Conservation (phyloP, 2,329 filamentous ascomycete species). For the Remersonia thermophila region DNA sequence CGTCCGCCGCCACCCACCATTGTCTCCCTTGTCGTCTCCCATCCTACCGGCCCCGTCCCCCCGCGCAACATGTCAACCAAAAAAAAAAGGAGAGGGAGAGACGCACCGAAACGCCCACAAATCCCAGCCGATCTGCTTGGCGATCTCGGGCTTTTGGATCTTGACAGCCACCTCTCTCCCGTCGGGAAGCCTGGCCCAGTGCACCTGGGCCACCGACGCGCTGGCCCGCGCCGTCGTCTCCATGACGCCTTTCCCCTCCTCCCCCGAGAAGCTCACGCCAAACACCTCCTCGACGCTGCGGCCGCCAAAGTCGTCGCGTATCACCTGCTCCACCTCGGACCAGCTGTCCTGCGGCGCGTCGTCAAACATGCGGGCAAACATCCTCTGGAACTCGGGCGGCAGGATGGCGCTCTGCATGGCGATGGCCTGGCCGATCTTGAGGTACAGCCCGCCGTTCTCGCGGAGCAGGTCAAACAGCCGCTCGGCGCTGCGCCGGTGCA, state of each 20-base stretch:
- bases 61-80: too few species aligned
- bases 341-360: slow-evolving; percentile 90
- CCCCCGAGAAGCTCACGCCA: slow-evolving; percentile 67
- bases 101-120: slow-evolving; percentile 82
- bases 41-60: too few species aligned
- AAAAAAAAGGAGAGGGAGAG: background rate
- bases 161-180: slow-evolving; percentile 91
- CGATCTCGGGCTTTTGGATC: slow-evolving; percentile 91
- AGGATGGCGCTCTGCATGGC: slow-evolving; percentile 95
- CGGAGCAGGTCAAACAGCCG: slow-evolving; percentile 70
- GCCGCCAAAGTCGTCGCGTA: slow-evolving; percentile 78
- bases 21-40: too few species aligned
- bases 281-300: slow-evolving; percentile 82
- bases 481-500: slow-evolving; percentile 77
- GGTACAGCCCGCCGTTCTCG: slow-evolving; percentile 80
- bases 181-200: slow-evolving; percentile 79
- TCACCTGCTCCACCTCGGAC: slow-evolving; percentile 73
- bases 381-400: slow-evolving; percentile 87
- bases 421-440: slow-evolving; percentile 97
- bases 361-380: slow-evolving; percentile 96
- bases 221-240: slow-evolving; percentile 54
- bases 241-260: slow-evolving; percentile 54
- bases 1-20: background rate
- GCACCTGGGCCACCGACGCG: slow-evolving; percentile 91
- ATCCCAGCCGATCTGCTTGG: slow-evolving; percentile 84